phyloP scores from a whole-genome alignment of 2,329 filamentous ascomycete genomes.

The Scytalidium sp. region DNA sequence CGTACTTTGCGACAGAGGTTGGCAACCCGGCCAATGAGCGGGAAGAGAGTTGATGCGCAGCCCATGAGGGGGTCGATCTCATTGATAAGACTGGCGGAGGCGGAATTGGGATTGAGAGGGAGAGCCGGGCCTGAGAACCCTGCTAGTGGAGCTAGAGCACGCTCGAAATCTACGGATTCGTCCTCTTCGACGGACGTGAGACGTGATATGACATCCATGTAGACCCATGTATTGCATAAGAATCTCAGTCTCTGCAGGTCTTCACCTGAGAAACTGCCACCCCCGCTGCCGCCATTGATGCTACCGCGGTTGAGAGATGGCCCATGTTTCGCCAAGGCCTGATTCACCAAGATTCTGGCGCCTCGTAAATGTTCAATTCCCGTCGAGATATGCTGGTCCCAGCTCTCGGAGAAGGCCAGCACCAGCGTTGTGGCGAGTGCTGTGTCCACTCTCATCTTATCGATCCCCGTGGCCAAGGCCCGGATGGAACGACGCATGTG shows the following conservation, averaged over 20 bases:
- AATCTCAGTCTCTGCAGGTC: slow-evolving; percentile 58
- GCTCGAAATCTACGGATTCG: slow-evolving; percentile 51
- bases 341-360: slow-evolving; percentile 60
- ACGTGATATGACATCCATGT: slow-evolving; percentile 70
- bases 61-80: slow-evolving; percentile 71
- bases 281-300: background rate
- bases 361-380: slow-evolving; percentile 69
- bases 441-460: slow-evolving; percentile 60
- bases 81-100: slow-evolving; percentile 32
- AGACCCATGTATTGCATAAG: slow-evolving; percentile 70
- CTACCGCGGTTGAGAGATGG: slow-evolving; percentile 13
- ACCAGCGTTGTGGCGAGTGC: slow-evolving; percentile 69
- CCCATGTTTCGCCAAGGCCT: slow-evolving; percentile 48
- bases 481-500: slow-evolving; percentile 66
- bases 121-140: background rate
- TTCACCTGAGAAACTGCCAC: slow-evolving; percentile 36
- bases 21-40: slow-evolving; percentile 63
- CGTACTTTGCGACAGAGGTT: slow-evolving; percentile 63
- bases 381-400: slow-evolving; percentile 67
- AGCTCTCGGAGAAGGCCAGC: slow-evolving; percentile 67
- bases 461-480: slow-evolving; percentile 55
- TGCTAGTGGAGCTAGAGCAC: slow-evolving; percentile 32
- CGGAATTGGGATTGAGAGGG: slow-evolving; percentile 35
- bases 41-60: slow-evolving; percentile 64
- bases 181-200: slow-evolving; percentile 55